Evolutionary conservation across 768 basidiomycete species (phyloP).

Genomic region (Pleurotus cornucopiae): DNA sequence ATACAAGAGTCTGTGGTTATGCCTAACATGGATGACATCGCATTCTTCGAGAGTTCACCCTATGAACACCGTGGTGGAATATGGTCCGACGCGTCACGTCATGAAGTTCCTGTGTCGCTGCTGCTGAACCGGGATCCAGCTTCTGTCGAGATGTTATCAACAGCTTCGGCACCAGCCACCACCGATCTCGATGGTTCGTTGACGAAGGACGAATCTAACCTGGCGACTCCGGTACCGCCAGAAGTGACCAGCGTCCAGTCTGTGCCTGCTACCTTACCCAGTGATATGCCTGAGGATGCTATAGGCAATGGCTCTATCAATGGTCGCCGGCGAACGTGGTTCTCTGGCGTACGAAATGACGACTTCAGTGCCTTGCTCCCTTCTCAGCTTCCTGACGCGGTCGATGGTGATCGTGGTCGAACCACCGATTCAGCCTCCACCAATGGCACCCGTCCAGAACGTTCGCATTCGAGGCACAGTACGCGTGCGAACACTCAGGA

Average conservation of each 20-base stretch:
- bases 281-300: neutral
- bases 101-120: slow-evolving; percentile 23
- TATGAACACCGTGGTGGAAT: slow-evolving; percentile 81
- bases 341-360: slow-evolving; percentile 39
- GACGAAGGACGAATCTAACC: neutral
- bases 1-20: slow-evolving; percentile 91
- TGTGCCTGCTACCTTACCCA: neutral
- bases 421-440: neutral
- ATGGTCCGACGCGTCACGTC: slow-evolving; percentile 72
- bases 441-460: slow-evolving; percentile 4
- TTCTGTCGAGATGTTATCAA: slow-evolving; percentile 26
- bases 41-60: slow-evolving; percentile 80
- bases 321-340: slow-evolving; percentile 56
- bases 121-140: slow-evolving; percentile 12
- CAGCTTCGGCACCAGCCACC: slow-evolving; percentile 32
- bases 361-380: slow-evolving; percentile 23
- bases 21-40: slow-evolving; percentile 98
- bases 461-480: neutral
- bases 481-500: neutral
- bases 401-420: slow-evolving; percentile 6
- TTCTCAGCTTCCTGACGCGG: slow-evolving; percentile 13
- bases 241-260: neutral
- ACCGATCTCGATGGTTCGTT: neutral
- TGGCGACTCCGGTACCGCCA: neutral
- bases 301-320: slow-evolving; percentile 14